phyloP scores from a whole-genome alignment of 176 grass and related monocot species.

The Dendrocalamus sinicus region DNA sequence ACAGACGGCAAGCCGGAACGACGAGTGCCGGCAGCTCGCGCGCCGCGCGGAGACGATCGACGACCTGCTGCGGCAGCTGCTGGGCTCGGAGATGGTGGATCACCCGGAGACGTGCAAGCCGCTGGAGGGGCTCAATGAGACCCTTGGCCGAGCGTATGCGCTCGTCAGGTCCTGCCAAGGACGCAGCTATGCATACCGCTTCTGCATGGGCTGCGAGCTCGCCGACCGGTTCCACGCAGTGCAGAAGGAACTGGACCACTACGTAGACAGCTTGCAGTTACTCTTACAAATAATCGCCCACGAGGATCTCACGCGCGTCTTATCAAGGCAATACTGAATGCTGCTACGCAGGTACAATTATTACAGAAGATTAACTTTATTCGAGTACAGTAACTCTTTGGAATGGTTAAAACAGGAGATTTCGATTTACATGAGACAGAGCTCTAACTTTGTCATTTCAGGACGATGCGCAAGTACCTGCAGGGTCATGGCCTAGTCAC shows the following conservation, averaged over 20 bases:
- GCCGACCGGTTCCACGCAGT: not conserved
- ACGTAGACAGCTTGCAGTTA: not conserved
- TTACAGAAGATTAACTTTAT: too few relatives aligned
- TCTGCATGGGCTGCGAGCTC: not conserved
- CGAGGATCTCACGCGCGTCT: not conserved
- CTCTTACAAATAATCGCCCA: not conserved
- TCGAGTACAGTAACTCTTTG: too few relatives aligned
- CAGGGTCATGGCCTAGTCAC: too few relatives aligned
- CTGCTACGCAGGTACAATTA: not conserved
- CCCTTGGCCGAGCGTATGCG: not conserved
- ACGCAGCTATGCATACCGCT: not conserved
- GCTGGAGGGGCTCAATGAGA: not conserved
- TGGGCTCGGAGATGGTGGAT: not conserved
- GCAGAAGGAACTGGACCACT: not conserved
- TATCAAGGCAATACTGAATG: not conserved
- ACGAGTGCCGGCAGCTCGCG: not conserved
- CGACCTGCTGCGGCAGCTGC: not conserved
- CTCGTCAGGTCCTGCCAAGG: not conserved
- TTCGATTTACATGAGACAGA: too few relatives aligned
- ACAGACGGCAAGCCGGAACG: not conserved
- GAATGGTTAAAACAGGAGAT: too few relatives aligned
- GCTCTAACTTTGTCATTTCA: too few relatives aligned
- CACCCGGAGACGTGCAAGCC: constrained; percentile 8
- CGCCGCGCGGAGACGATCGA: not conserved
- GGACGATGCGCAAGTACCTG: too few relatives aligned